Base-by-base conservation (phyloP, 768 basidiomycete species). In the Tricholomella constricta region DNA sequence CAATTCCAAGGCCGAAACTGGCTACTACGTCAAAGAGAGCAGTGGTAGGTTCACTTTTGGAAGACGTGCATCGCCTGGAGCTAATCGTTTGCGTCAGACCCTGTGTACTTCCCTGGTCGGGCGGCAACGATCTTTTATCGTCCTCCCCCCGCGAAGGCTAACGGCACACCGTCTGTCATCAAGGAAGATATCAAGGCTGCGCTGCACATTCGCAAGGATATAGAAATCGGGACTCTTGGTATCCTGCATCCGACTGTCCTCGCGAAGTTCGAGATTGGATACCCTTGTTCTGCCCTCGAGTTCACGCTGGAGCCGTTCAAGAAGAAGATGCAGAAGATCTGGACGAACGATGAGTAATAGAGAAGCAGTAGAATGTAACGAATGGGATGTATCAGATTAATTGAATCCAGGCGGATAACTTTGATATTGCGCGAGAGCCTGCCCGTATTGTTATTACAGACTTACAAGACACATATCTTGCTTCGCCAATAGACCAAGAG, bases 221-320 rank as follows among this genome's bases (percentile, higher is more conserved):
- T 85, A 27, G 77, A 80, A 56, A 89, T 99, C 58, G 97, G 97
- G 37, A 82, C 78, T n/a, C 74, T 99, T 53, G 97, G 97, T 25
- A 91, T 98, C 61, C 75, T 99, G 46, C 96, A 99, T 69, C 97
- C 97, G 8, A 81, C 75, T 6, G 97, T 98, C 4, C 75, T 99
- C 51, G 84, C 85, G 62, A 94, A 92, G 65, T 99, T 96, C 70
- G 95, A 98, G 70, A 88, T 98, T 56, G 82, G 81, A 36, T 95
- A 91, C 73, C 96, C 96, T 17, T 98, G 95, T 73, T 98, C 95
- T 29, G 88, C 88, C 6, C 73, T 99, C 51, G 96, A 99, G 78
- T 94, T 99, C 69, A 88, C 87, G 26, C 78, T 98, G 40, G 95
- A 98, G 70, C 91, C 91, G n/a, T 93, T 99, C 80, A 86, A 89